phyloP scores from a whole-genome alignment of 2,329 filamentous ascomycete species.

The Alternaria panax region DNA sequence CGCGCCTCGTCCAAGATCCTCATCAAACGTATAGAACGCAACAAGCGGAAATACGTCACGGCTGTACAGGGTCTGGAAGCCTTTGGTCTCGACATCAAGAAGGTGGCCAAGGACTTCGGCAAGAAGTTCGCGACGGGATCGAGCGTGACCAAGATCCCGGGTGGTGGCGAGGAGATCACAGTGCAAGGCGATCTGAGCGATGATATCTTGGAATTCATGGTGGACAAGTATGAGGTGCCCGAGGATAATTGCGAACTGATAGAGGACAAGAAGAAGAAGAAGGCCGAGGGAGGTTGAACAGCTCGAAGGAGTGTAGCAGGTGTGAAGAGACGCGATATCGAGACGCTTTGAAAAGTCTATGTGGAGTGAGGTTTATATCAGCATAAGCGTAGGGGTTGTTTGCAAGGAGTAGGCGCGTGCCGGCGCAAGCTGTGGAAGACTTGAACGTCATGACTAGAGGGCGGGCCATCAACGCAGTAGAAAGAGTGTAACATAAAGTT shows the following conservation, averaged over 20 bases:
- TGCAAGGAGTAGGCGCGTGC: background rate
- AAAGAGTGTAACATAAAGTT: background rate
- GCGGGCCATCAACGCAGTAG: background rate
- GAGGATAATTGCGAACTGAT: conserved; percentile 95
- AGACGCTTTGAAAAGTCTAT: background rate
- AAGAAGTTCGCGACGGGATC: conserved; percentile 98
- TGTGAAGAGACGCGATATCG: background rate
- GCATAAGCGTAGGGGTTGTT: conserved; percentile 6
- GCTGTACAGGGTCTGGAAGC: conserved; percentile 89
- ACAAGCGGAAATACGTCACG: conserved; percentile 97
- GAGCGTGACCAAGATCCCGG: conserved; percentile 86
- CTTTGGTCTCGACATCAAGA: conserved; percentile 92
- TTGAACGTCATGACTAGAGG: background rate
- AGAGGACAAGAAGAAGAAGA: conserved; percentile 95
- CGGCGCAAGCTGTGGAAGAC: background rate
- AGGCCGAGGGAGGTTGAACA: conserved; percentile 28
- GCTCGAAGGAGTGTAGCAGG: background rate
- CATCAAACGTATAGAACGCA: conserved; percentile 97
- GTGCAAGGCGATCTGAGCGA: conserved; percentile 97
- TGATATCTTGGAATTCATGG: conserved; percentile 89
- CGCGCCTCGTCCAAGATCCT: conserved; percentile 82
- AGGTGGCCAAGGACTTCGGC: conserved; percentile 93
- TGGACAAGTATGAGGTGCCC: conserved; percentile 89
- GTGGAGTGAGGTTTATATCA: background rate
- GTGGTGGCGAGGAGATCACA: conserved; percentile 92